phyloP scores from a whole-genome alignment of 495 filamentous ascomycete species.

The Aspergillus kassunensis region DNA sequence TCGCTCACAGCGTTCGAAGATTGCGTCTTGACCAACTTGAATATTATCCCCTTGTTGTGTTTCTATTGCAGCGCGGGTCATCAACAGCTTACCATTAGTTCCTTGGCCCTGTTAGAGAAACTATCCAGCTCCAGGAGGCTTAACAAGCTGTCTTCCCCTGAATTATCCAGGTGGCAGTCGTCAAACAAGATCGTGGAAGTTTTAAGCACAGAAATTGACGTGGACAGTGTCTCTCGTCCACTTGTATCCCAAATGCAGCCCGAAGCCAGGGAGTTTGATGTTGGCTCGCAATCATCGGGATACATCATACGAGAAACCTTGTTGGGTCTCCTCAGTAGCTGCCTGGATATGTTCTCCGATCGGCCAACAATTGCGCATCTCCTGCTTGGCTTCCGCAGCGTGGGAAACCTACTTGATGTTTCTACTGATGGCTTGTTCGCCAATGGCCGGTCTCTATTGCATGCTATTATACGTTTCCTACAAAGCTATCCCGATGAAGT shows the following conservation, averaged over 20 bases:
- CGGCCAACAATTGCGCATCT: slow-evolving; percentile 83
- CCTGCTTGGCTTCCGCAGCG: slow-evolving; percentile 80
- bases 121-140: slow-evolving; percentile 78
- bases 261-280: slow-evolving; percentile 58
- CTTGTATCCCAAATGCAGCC: slow-evolving; percentile 62
- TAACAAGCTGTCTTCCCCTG: slow-evolving; percentile 47
- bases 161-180: slow-evolving; percentile 50
- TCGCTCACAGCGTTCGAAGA: slow-evolving; percentile 86
- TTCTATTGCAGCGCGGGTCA: slow-evolving; percentile 80
- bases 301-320: slow-evolving; percentile 76
- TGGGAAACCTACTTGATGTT: slow-evolving; percentile 60
- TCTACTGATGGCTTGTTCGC: slow-evolving; percentile 61
- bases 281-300: slow-evolving; percentile 56
- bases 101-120: slow-evolving; percentile 77
- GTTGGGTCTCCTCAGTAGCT: slow-evolving; percentile 76
- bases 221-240: slow-evolving; percentile 63
- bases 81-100: slow-evolving; percentile 66
- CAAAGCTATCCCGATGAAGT: slow-evolving; percentile 58
- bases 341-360: slow-evolving; percentile 64
- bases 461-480: slow-evolving; percentile 66
- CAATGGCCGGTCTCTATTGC: slow-evolving; percentile 69
- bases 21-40: slow-evolving; percentile 74
- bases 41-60: slow-evolving; percentile 71
- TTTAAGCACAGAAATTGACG: slow-evolving; percentile 64
- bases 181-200: slow-evolving; percentile 76